These are phyloP conservation scores for Clonostachys solani DNA, from an alignment of 2,329 filamentous ascomycete species.

Conservation along the genomic window DNA sequence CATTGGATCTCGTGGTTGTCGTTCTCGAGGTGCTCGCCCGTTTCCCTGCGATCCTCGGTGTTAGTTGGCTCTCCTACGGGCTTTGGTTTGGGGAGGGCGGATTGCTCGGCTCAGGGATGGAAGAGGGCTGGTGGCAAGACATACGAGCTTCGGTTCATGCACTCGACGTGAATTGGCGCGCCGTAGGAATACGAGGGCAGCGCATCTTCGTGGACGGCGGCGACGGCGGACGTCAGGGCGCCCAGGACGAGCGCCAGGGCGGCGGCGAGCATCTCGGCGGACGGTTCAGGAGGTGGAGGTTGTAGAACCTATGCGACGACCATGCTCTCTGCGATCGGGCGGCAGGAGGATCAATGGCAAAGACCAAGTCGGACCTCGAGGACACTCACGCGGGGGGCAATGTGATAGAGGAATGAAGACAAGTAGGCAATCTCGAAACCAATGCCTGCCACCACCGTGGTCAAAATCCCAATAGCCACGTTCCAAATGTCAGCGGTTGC, in stretches of 20 bases:
- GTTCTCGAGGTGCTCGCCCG: slow-evolving; percentile 85
- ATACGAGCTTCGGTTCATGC: slow-evolving; percentile 70
- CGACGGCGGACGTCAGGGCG: slow-evolving; percentile 16
- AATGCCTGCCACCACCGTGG: too few species aligned
- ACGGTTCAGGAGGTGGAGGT: neutral
- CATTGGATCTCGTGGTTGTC: slow-evolving; percentile 80
- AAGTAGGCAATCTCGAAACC: neutral
- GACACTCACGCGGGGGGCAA: neutral
- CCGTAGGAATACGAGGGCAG: slow-evolving; percentile 63
- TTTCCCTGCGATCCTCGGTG: slow-evolving; percentile 55
- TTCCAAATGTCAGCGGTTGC: too few species aligned
- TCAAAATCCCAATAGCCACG: too few species aligned
- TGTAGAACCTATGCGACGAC: too few species aligned
- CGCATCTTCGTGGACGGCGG: slow-evolving; percentile 28
- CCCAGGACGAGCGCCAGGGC: slow-evolving; percentile 8
- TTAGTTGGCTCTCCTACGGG: neutral
- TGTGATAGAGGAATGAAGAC: neutral
- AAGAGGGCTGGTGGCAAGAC: too few species aligned
- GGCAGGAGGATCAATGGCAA: too few species aligned
- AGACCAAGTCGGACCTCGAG: neutral
- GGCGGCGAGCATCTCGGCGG: slow-evolving; percentile 3
- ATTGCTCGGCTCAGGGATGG: neutral
- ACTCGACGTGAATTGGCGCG: slow-evolving; percentile 64
- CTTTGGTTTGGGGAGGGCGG: neutral
- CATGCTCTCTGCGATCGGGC: too few species aligned